Base-by-base conservation (phyloP, 495 filamentous ascomycete species). In the Sporormia fimetaria region DNA sequence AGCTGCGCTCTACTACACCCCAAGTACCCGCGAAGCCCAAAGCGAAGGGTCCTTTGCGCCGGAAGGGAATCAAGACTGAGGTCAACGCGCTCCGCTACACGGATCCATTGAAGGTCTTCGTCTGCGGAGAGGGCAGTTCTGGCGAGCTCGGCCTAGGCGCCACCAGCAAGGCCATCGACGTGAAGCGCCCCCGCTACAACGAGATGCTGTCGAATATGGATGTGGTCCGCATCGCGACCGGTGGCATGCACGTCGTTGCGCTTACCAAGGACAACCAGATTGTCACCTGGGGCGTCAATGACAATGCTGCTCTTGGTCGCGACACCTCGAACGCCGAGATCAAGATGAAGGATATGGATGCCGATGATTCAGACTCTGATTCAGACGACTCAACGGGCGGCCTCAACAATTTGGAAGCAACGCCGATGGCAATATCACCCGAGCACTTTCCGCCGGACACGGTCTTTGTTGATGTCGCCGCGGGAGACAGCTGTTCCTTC, bases 241-340 rank as follows among this genome's bases (percentile, higher is more conserved):
- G 79, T 17, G 78, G 76, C 21, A 80, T 82, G 74, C 80, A 84
- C 44, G 65, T 63, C 29, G 62, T 73, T 37, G 78, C 74, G 6
- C 64, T 84, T 2, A 81, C 80, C 9, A 56, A 67, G 6, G 73
- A 81, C 46, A 78, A 78, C 54, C 66, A 67, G 47, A 71, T 84
- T 33, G 61, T 76, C 23, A 79, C 77, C 2, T 84, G 80, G 80
- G 80, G 80, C 42, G 76, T 80, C 40, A 84, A 83, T 47, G 74
- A 80, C 46, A 66, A 79, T 41, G 70, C 71, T 31, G 77, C 77
- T 18, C 65, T 84, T 11, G 80, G 80, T 8, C 69, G 80, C 24
- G 66, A 73, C 42, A 79, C 78, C 6, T 55, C 61, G 24, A 67
- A 67, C 58, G 67, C 67, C 10, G 66, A 65, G n/a, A 75, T 66